phyloP scores from a whole-genome alignment of 169 alveolate genomes.

The Cryptosporidium parvum region DNA sequence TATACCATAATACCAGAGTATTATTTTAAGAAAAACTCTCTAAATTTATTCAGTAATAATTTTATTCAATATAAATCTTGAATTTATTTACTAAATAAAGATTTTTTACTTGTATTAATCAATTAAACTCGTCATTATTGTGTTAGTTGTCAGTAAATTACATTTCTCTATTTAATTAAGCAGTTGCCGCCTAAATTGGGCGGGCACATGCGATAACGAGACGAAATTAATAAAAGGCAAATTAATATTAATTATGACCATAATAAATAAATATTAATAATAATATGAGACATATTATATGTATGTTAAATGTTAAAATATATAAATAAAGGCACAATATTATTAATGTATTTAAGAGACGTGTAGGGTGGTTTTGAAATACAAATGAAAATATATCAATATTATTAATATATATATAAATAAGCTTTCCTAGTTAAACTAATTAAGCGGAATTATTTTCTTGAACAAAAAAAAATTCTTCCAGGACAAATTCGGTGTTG shows the following conservation, averaged over 20 bases:
- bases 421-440: background rate
- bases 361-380: background rate
- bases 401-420: background rate
- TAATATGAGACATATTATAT: background rate
- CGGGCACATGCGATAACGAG: background rate
- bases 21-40: background rate
- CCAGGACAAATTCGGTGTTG: conserved; percentile 15
- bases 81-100: background rate
- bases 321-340: background rate
- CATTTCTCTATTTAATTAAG: background rate
- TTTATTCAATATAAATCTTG: background rate
- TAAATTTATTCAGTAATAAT: background rate
- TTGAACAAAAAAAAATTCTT: background rate
- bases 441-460: conserved; percentile 13
- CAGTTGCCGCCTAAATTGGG: background rate
- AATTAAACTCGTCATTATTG: background rate
- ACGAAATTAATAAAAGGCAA: background rate
- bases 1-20: background rate
- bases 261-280: no score
- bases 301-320: background rate
- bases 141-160: background rate
- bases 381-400: background rate
- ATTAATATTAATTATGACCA: no score
- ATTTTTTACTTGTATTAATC: no score
- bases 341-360: background rate